These are phyloP conservation scores for Coemansia sp. DNA, from an alignment of 371 early-diverging fungal species.

Conservation along the genomic window DNA sequence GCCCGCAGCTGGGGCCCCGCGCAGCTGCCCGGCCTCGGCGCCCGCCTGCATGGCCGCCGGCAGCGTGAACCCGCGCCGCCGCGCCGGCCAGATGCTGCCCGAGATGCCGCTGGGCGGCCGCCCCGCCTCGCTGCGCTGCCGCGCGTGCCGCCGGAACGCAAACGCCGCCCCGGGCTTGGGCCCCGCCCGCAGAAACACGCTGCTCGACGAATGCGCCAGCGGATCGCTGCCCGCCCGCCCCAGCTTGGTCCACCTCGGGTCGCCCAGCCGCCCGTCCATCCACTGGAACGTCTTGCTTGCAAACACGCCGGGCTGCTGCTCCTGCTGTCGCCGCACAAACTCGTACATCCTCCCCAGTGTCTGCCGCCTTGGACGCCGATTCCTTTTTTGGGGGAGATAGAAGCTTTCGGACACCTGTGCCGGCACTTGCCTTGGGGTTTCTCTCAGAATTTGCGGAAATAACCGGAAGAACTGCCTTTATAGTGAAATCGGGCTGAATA, in stretches of 20 bases:
- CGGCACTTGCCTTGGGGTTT: too few relatives aligned
- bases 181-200: constrained; percentile 23
- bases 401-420: too few relatives aligned
- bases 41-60: constrained; percentile 23
- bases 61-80: constrained; percentile 43
- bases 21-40: constrained; percentile 5
- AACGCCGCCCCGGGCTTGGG: constrained; percentile 22
- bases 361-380: too few relatives aligned
- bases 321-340: constrained; percentile 50
- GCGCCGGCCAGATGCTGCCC: constrained; percentile 22
- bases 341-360: constrained; percentile 42
- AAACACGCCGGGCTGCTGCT: constrained; percentile 41
- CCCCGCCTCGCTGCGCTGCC: constrained; percentile 37
- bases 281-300: constrained; percentile 43
- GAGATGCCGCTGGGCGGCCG: constrained; percentile 41
- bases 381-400: too few relatives aligned
- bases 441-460: too few relatives aligned
- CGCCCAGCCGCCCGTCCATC: constrained; percentile 36
- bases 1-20: background rate
- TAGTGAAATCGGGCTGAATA: too few relatives aligned
- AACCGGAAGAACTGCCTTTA: too few relatives aligned
- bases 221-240: constrained; percentile 29
- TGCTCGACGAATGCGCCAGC: constrained; percentile 40
- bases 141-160: constrained; percentile 33
- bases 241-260: constrained; percentile 35